Conservation (phyloP, 2,329 filamentous ascomycete genomes). For the Alternaria triticina region DNA sequence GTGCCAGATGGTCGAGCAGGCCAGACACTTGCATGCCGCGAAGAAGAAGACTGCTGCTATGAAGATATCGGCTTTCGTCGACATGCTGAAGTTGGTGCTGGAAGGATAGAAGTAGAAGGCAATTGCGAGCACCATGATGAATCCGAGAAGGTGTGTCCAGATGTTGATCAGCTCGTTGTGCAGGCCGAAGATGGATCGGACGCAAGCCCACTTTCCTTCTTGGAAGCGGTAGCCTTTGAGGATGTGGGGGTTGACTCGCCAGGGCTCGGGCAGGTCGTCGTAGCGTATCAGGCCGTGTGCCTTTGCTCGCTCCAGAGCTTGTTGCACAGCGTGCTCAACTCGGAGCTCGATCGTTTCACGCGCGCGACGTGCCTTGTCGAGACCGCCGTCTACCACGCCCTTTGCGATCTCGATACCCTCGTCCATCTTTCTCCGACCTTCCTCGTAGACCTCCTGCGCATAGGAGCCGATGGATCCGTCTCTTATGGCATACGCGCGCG, state of each 20-base stretch:
- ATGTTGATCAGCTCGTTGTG: conserved; percentile 98
- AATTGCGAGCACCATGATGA: conserved; percentile 84
- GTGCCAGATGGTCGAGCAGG: conserved; percentile 97
- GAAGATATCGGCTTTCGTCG: conserved; percentile 85
- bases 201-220: conserved; percentile 87
- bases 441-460: conserved; percentile 75
- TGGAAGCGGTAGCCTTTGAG: conserved; percentile 89
- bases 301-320: conserved; percentile 75
- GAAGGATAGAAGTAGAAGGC: conserved; percentile 97
- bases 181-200: conserved; percentile 80
- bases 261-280: conserved; percentile 87
- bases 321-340: conserved; percentile 83
- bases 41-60: conserved; percentile 96
- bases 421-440: conserved; percentile 80
- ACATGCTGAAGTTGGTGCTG: conserved; percentile 83
- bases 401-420: conserved; percentile 76
- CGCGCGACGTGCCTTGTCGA: conserved; percentile 82
- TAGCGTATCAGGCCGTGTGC: conserved; percentile 86
- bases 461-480: conserved; percentile 78
- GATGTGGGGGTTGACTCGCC: conserved; percentile 96
- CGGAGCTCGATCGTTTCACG: conserved; percentile 66
- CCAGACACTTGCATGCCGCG: conserved; percentile 90
- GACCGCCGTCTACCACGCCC: conserved; percentile 78
- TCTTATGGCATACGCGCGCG: conserved; percentile 77
- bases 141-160: conserved; percentile 90